These are phyloP conservation scores for Sequoiadendron giganteum DNA, from an alignment of 75 land plant species.

Conservation along the genomic window DNA sequence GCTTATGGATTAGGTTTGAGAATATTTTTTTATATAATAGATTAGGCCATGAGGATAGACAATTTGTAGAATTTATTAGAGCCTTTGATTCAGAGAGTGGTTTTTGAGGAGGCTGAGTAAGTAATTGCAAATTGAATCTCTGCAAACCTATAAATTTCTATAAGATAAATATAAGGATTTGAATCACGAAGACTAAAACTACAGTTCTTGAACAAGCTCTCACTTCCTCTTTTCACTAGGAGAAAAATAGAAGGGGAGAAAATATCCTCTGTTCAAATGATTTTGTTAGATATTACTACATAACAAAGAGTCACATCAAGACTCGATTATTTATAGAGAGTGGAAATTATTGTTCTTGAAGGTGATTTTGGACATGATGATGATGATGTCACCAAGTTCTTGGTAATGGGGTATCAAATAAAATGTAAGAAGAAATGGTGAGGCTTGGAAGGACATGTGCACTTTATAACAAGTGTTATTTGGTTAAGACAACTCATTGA, in stretches of 20 bases:
- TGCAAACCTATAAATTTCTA: background rate
- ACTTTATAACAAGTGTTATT: slow-evolving; percentile 64
- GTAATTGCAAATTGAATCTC: background rate
- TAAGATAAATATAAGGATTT: slow-evolving; percentile 21
- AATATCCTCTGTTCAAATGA: slow-evolving; percentile 33
- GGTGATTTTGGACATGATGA: slow-evolving; percentile 65
- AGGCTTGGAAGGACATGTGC: slow-evolving; percentile 90
- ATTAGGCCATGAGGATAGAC: no score
- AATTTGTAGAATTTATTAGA: no score
- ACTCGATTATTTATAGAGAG: slow-evolving; percentile 35
- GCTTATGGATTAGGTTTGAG: no score
- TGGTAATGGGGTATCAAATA: slow-evolving; percentile 91
- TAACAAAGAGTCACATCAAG: slow-evolving; percentile 25
- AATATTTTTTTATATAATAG: no score
- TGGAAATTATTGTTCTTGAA: slow-evolving; percentile 67
- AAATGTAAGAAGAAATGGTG: slow-evolving; percentile 88
- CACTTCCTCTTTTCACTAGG: slow-evolving; percentile 63
- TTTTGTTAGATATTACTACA: slow-evolving; percentile 29
- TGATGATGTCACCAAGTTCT: slow-evolving; percentile 60
- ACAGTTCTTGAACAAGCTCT: slow-evolving; percentile 28
- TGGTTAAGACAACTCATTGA: slow-evolving; percentile 52
- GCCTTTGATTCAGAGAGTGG: no score
- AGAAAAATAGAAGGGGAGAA: slow-evolving; percentile 42
- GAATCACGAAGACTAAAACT: slow-evolving; percentile 34
- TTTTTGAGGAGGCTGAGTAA: background rate